These are phyloP conservation scores for Clavariopsis aquatica DNA, from an alignment of 495 filamentous ascomycete genomes.

Conservation along the genomic window DNA sequence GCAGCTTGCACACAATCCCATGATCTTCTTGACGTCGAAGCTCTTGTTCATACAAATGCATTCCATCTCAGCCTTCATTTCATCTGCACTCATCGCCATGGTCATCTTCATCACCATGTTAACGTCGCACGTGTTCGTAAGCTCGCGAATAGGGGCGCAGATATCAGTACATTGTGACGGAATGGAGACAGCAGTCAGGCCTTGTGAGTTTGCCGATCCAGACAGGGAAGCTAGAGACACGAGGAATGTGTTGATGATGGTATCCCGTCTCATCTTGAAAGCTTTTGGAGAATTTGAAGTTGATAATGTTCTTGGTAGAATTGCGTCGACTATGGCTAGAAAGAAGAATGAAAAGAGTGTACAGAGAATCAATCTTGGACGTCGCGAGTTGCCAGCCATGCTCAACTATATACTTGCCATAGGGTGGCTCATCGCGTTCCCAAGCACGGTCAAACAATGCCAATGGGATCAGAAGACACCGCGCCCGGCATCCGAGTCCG, in stretches of 20 bases:
- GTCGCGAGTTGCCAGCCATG: neutral
- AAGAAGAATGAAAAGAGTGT: neutral
- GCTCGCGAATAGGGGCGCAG: conserved; percentile 3
- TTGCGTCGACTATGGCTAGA: neutral
- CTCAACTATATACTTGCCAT: neutral
- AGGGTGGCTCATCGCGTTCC: neutral
- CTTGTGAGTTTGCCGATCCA: neutral
- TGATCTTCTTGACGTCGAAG: conserved; percentile 6
- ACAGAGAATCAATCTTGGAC: neutral
- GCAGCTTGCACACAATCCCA: conserved; percentile 13
- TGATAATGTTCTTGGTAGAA: neutral
- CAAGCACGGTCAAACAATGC: neutral
- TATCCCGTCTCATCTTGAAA: neutral
- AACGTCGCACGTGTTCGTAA: conserved; percentile 13
- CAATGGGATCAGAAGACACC: neutral
- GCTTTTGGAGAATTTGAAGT: conserved; percentile 1
- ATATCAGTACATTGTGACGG: neutral
- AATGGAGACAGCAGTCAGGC: neutral
- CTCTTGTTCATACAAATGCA: conserved; percentile 10
- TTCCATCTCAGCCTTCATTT: conserved; percentile 1
- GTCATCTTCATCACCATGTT: neutral
- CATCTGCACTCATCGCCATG: neutral
- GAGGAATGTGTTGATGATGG: neutral
- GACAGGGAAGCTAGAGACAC: neutral
- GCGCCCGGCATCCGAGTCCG: neutral